These are phyloP conservation scores for Helminthosporium solani DNA, from an alignment of 2,329 filamentous ascomycete species.

Conservation along the genomic window DNA sequence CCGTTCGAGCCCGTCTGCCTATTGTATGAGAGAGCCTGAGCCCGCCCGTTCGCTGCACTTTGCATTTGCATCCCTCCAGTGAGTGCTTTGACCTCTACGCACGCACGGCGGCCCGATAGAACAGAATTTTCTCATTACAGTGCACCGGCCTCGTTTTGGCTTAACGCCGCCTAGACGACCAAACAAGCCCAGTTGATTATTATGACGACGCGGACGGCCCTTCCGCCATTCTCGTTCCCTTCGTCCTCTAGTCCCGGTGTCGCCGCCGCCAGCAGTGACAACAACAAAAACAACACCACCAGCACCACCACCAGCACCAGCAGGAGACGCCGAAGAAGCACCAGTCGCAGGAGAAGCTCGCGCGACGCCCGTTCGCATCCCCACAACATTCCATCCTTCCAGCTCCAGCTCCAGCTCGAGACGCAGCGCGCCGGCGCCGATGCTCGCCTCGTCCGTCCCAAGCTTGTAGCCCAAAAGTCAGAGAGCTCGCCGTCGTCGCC, in stretches of 20 bases:
- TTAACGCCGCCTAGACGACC: slow-evolving; percentile 26
- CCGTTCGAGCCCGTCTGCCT: no score
- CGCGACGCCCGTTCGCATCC: not conserved
- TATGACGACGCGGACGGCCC: slow-evolving; percentile 4
- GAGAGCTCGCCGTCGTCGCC: slow-evolving; percentile 27
- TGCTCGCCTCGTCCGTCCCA: slow-evolving; percentile 31
- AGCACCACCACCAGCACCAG: slow-evolving; percentile 1
- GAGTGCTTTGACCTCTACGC: slow-evolving; percentile 6
- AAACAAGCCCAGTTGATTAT: slow-evolving; percentile 34
- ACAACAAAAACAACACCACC: no score
- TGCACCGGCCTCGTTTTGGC: slow-evolving; percentile 33
- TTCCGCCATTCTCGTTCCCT: slow-evolving; percentile 7
- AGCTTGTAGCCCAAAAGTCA: slow-evolving; percentile 34
- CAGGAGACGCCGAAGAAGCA: not conserved
- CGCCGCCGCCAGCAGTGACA: not conserved
- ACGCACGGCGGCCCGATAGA: slow-evolving; percentile 30
- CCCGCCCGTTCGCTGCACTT: no score
- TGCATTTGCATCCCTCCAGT: no score
- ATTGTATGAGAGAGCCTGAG: no score
- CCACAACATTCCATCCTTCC: not conserved
- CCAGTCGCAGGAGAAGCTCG: not conserved
- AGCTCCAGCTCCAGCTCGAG: slow-evolving; percentile 7
- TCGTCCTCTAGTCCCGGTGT: not conserved
- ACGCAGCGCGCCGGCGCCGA: slow-evolving; percentile 21
- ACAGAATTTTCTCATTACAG: slow-evolving; percentile 38